phyloP scores from a whole-genome alignment of 345 rosid genomes.

The Ceriops tagal region DNA sequence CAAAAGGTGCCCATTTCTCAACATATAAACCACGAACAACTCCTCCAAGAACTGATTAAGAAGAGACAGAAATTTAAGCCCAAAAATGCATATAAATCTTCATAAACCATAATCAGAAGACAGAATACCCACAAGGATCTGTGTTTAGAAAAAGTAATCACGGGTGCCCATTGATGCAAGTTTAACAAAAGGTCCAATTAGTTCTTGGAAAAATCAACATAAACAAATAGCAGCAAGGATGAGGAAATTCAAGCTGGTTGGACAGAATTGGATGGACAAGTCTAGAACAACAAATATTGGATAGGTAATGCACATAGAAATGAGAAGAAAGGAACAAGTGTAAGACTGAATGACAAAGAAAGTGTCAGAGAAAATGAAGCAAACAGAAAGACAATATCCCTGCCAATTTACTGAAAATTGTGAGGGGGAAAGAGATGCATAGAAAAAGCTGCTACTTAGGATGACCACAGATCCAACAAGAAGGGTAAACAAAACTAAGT shows the following conservation, averaged over 20 bases:
- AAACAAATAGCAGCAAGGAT: too few relatives aligned
- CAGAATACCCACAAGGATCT: too few relatives aligned
- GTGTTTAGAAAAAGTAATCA: too few relatives aligned
- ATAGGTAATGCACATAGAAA: not conserved
- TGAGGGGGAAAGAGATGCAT: too few relatives aligned
- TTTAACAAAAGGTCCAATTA: too few relatives aligned
- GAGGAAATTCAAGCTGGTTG: too few relatives aligned
- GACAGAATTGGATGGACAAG: not conserved
- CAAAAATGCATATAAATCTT: not conserved
- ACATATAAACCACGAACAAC: constrained; percentile 65
- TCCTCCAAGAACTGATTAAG: constrained; percentile 78
- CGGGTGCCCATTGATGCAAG: too few relatives aligned
- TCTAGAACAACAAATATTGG: not conserved
- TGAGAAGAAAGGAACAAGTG: not conserved
- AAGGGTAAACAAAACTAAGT: too few relatives aligned
- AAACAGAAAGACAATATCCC: not conserved
- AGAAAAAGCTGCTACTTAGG: too few relatives aligned
- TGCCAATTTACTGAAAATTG: too few relatives aligned
- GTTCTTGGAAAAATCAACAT: too few relatives aligned
- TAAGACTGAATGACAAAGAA: not conserved
- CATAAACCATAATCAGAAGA: not conserved
- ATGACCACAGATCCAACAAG: too few relatives aligned
- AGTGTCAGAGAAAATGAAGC: not conserved
- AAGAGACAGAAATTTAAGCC: not conserved
- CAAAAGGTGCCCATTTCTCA: constrained; percentile 95